Evolutionary conservation across 805 yeast species (phyloP), one percentile per base, ranked within the genome.

Genomic region (Saturnispora quitensis): DNA sequence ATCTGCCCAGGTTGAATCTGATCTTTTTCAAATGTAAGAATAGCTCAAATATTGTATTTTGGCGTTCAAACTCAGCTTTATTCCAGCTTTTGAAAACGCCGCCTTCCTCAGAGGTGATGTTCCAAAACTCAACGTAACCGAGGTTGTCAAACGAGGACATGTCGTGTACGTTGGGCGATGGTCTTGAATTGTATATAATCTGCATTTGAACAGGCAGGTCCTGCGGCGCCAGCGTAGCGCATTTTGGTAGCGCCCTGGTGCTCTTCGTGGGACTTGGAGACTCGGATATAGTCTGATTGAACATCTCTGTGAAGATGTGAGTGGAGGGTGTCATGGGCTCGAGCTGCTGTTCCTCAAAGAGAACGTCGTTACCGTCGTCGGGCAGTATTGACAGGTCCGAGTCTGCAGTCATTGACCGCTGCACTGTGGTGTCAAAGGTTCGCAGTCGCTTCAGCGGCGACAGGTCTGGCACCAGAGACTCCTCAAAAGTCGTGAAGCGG

Each of bases 81-180:
- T 62, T 58, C 70, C 70, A 66, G 1, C 53, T 49, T 24, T 44
- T 58, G 12, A 62, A 52, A 2, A 40, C 43, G 28, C 28, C 27
- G 1, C 58, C 57, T 43, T 66, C 69, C 7, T 62, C 63, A 1
- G 48, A 13, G 1, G 61, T 54, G 5, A 66, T 43, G 33, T 56
- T 59, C 69, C 69, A 66, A 50, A 66, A 66, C 24, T 59, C 63
- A 1, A 50, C 50, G 47, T 63, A 66, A 28, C 61, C 60, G 2
- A 54, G 49, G 43, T 61, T 62, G 22, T 56, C 60, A 35, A 64
- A 63, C 8, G 50, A 51, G 24, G 54, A 58, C 45, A 65, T 51
- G 12, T 53, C 47, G 46, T 62, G 68, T 2, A 49, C 43, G 40
- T 57, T 59, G 3, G 51, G 40, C 18, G 53, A 45, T 1, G 68